Evolutionary conservation across 2,329 filamentous ascomycete species (phyloP), one percentile per base, ranked within the genome.

Genomic region (Passalora sequoiae): DNA sequence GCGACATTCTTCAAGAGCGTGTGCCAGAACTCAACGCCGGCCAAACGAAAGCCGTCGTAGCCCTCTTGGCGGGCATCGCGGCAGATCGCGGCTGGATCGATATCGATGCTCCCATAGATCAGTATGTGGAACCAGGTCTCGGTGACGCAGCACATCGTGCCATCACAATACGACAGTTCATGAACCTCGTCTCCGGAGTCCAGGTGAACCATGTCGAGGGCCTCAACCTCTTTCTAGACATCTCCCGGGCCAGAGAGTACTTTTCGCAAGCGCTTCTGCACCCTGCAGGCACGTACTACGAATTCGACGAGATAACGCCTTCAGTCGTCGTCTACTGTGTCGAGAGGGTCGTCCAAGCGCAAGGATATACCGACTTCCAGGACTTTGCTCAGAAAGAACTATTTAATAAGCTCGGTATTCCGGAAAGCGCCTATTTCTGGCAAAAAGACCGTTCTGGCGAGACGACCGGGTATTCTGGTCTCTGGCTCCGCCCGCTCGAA

Each of bases 21-120:
- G 33, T 38, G n/a, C 35, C 35, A 6, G n/a, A 21, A 22, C 21
- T 38, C 20, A 38, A 38, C 24, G 35, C 35, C 16, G 35, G 35
- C 6, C 35, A 38, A 12, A 38, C 35, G 21, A 38, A 38, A 22
- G 21, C 35, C 17, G 20, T 38, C 12, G 35, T 38, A 16, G 35
- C 35, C 7, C 35, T 38, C 4, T 15, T 38, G 7, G 35, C 35
- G 7, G 35, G 35, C 24, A 38, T 38, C 20, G 35, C 15, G 10
- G 35, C 35, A 6, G 35, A 38, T 27, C 35, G 35, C 13, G 35
- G 35, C 3, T 27, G 35, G 19, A 22, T 27, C 8, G 21, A 38
- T 27, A 21, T 38, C 24, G 21, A 38, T 27, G 35, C 35, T 3
- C 35, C 35, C n/a, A 38, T 38, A 6, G 35, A 38, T 9, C 6